Evolutionary conservation across 2,329 filamentous ascomycete genomes (phyloP).

Genomic region (Aschersonia sp.): DNA sequence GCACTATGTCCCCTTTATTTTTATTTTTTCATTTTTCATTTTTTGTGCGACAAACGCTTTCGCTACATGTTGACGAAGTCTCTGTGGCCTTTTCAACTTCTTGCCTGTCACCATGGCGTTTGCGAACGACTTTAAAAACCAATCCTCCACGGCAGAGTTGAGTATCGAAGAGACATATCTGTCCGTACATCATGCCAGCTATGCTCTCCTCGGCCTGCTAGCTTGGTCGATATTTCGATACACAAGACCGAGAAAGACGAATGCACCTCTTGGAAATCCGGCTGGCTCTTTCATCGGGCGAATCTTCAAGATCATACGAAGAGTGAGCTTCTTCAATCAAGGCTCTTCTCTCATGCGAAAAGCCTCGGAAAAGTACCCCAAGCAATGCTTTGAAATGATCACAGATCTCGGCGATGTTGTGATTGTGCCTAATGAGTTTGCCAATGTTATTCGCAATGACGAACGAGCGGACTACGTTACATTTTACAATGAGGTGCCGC

Average conservation of each 20-base stretch:
- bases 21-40: too few relatives aligned
- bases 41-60: too few relatives aligned
- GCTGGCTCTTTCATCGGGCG: background rate
- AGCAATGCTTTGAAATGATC: background rate
- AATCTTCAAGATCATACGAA: background rate
- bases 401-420: background rate
- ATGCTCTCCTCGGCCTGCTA: background rate
- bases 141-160: too few relatives aligned
- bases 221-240: background rate
- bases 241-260: background rate
- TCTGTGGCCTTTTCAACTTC: too few relatives aligned
- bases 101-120: too few relatives aligned
- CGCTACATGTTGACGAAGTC: too few relatives aligned
- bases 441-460: background rate
- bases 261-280: background rate
- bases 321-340: background rate
- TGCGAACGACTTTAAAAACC: too few relatives aligned
- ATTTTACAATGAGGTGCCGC: background rate
- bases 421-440: background rate
- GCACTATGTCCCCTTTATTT: too few relatives aligned
- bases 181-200: background rate
- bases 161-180: too few relatives aligned
- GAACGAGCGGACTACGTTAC: background rate
- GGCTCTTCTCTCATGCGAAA: background rate
- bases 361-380: background rate